These are phyloP conservation scores for Trichophyton rubrum DNA, from an alignment of 2,329 filamentous ascomycete species.

Conservation along the genomic window DNA sequence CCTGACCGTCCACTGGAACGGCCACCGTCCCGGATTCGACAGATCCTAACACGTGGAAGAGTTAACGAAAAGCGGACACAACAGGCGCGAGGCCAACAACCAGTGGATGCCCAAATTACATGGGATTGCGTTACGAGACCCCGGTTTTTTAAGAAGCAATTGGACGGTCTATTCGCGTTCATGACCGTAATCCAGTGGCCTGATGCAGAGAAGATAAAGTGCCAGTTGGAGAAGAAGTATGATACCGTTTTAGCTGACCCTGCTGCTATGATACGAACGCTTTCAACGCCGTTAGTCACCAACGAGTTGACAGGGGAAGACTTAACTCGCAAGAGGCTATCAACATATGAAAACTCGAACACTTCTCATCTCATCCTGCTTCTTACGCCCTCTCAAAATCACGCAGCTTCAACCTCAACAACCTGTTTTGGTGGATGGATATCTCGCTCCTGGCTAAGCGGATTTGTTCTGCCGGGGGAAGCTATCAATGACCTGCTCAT, in stretches of 20 bases:
- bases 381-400: slow-evolving; percentile 7
- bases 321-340: neutral
- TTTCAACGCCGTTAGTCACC: slow-evolving; percentile 11
- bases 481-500: slow-evolving; percentile 44
- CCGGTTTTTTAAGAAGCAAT: slow-evolving; percentile 29
- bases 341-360: slow-evolving; percentile 21
- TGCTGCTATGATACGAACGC: slow-evolving; percentile 1
- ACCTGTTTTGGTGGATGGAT: slow-evolving; percentile 41
- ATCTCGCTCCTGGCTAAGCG: slow-evolving; percentile 43
- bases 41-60: slow-evolving; percentile 4
- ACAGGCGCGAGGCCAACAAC: neutral
- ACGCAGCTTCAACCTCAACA: slow-evolving; percentile 4
- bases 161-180: slow-evolving; percentile 41
- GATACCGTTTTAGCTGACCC: slow-evolving; percentile 13
- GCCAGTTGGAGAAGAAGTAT: slow-evolving; percentile 27
- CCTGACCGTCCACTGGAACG: neutral
- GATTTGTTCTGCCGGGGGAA: slow-evolving; percentile 43
- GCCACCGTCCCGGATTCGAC: neutral
- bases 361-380: slow-evolving; percentile 22
- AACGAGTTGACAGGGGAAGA: slow-evolving; percentile 14
- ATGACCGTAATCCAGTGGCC: slow-evolving; percentile 41
- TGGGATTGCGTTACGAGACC: slow-evolving; percentile 29
- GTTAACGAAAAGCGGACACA: neutral
- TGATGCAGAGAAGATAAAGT: slow-evolving; percentile 27
- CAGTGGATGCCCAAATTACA: slow-evolving; percentile 14